Base-by-base conservation (phyloP, 768 basidiomycete species). In the Lyophyllum semitale region DNA sequence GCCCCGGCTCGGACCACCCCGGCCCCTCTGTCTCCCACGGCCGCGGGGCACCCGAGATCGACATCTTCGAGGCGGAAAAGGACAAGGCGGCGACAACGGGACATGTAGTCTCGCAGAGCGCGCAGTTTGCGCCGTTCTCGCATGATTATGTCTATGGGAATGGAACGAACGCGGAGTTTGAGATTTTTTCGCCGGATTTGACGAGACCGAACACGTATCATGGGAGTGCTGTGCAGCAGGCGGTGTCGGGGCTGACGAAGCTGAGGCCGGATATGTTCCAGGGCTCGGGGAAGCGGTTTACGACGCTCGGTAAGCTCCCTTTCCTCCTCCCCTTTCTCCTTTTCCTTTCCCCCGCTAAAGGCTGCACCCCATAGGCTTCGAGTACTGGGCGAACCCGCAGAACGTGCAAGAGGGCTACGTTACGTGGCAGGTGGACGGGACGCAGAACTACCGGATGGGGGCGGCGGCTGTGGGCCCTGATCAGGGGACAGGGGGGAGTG, bases 41-140 rank as follows among this genome's bases (percentile, higher is more conserved):
- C 11, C 85, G 91, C 45, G 85, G 86, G 4, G 84, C 88, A 0
- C 91, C 91, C 3, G 90, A 94, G 70, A 91, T 94, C 64, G 91
- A 93, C 68, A 77, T 93, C 54, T 77, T 93, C 55, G 91, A 94
- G 70, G 88, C 86, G 0, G 85, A 90, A 66, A 78, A 77, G 63
- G 82, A 86, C 73, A 87, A 88, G 57, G 64, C 66, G 43, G 51
- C 59, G 53, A 53, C 57, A 12, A 42, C 61, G 1, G 88, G 81
- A 20, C 81, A 80, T 54, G 79, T 82, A 48, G 85, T 85, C 8
- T 91, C 88, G n/a, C 90, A 91, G 70, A 84, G 82, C 1, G 83
- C 81, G 20, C 91, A 91, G 67, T 84, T 89, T 58, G 89, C 88
- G 25, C 79, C 79, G 1, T 80, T 80, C 64, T 63, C 71, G 29